Conservation (phyloP, 2,329 filamentous ascomycete genomes). For the Onygenales sp. region DNA sequence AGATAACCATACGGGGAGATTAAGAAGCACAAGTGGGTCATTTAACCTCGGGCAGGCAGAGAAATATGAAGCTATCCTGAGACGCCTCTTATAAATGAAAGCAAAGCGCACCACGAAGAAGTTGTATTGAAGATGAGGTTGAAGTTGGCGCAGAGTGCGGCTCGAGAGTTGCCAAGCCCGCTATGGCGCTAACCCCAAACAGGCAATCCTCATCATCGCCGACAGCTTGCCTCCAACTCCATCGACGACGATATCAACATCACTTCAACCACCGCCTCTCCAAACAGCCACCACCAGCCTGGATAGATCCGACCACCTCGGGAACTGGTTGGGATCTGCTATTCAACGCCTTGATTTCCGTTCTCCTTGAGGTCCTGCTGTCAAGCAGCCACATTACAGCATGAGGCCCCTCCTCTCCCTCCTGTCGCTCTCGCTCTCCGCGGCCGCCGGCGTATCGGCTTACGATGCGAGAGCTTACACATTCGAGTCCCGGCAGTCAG, state of each 20-base stretch:
- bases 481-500: conserved; percentile 14
- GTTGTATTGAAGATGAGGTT: too few relatives aligned
- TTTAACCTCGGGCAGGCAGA: too few relatives aligned
- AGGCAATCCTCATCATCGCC: too few relatives aligned
- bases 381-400: conserved; percentile 3
- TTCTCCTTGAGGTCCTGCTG: neutral
- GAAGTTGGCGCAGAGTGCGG: too few relatives aligned
- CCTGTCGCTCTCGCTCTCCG: conserved; percentile 7
- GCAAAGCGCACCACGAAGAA: too few relatives aligned
- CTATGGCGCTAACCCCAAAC: too few relatives aligned
- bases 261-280: neutral
- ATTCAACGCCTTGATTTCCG: neutral
- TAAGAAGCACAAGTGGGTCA: too few relatives aligned
- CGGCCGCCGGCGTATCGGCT: conserved; percentile 6
- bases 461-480: conserved; percentile 26
- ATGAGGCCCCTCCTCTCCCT: conserved; percentile 11
- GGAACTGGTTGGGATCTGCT: neutral
- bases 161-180: too few relatives aligned
- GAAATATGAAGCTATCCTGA: too few relatives aligned
- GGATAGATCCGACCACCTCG: neutral
- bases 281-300: neutral
- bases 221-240: neutral
- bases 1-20: too few relatives aligned
- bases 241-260: neutral
- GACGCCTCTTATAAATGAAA: too few relatives aligned